phyloP scores from a whole-genome alignment of 139 green algal genomes.

The Picochlorum sp. region DNA sequence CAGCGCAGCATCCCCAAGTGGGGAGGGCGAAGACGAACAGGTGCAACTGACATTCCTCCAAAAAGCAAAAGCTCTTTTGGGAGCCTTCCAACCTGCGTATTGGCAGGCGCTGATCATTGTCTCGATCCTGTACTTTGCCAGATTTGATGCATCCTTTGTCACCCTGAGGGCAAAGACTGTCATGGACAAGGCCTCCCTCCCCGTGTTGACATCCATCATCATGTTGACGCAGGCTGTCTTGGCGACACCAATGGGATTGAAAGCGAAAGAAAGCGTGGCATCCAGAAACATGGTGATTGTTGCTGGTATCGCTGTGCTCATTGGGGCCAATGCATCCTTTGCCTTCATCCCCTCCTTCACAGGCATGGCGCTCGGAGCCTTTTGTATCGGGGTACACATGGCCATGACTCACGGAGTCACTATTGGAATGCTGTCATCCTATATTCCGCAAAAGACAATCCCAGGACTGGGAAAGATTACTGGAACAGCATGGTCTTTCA shows the following conservation, averaged over 20 bases:
- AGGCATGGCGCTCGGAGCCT: constrained; percentile 59
- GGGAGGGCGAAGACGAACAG: background rate
- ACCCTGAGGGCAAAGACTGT: constrained; percentile 56
- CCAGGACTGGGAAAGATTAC: constrained; percentile 58
- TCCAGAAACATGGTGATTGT: constrained; percentile 58
- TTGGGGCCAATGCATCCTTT: constrained; percentile 50
- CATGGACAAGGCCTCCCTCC: constrained; percentile 56
- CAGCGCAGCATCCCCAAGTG: background rate
- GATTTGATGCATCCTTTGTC: constrained; percentile 77
- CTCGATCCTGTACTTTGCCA: constrained; percentile 65
- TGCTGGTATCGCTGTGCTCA: constrained; percentile 54
- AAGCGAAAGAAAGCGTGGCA: constrained; percentile 40
- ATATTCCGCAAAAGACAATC: constrained; percentile 50
- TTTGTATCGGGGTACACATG: constrained; percentile 72
- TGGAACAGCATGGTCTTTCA: constrained; percentile 74
- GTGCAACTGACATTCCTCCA: constrained; percentile 9
- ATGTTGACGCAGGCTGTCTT: constrained; percentile 59
- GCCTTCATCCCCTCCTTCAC: constrained; percentile 15
- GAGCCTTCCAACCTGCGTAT: constrained; percentile 60
- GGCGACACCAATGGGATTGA: constrained; percentile 45
- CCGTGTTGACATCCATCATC: constrained; percentile 55
- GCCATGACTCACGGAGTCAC: constrained; percentile 72
- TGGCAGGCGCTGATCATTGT: constrained; percentile 70
- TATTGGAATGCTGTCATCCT: constrained; percentile 54
- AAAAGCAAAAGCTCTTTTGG: constrained; percentile 33